These are phyloP conservation scores for Erodium maritimum DNA, from an alignment of 345 rosid species.

Conservation along the genomic window DNA sequence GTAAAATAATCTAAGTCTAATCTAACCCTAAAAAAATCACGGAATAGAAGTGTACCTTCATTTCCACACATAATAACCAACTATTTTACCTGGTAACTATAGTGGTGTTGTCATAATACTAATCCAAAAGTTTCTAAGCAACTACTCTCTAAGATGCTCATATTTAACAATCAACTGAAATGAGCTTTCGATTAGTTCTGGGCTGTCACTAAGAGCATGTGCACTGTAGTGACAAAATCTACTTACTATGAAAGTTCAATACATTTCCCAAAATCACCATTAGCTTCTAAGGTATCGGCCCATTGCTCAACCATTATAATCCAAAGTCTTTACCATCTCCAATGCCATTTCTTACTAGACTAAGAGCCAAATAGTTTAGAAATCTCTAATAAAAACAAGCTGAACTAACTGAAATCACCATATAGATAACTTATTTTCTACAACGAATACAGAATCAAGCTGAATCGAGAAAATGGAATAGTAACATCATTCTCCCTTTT, in stretches of 20 bases:
- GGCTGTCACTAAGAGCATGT: not conserved
- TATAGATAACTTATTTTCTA: no score
- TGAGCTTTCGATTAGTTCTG: not conserved
- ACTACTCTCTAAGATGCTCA: not conserved
- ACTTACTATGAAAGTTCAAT: not conserved
- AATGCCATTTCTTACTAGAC: not conserved
- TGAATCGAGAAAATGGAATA: no score
- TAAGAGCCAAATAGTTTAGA: not conserved
- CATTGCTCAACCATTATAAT: not conserved
- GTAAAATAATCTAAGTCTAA: not conserved
- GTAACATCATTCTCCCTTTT: not conserved
- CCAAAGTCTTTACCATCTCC: not conserved
- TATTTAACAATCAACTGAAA: conserved; percentile 6
- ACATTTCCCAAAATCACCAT: conserved; percentile 4
- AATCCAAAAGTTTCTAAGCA: not conserved
- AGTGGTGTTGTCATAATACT: conserved; percentile 5
- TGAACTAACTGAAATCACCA: no score
- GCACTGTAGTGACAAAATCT: conserved; percentile 82
- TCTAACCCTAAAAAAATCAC: not conserved
- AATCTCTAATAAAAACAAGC: no score
- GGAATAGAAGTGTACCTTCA: not conserved
- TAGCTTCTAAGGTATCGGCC: no score
- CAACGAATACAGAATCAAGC: no score
- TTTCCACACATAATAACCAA: not conserved
- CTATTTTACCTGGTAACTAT: not conserved